phyloP scores from a whole-genome alignment of 2,329 filamentous ascomycete genomes.

The Ceratocystis albifundus region DNA sequence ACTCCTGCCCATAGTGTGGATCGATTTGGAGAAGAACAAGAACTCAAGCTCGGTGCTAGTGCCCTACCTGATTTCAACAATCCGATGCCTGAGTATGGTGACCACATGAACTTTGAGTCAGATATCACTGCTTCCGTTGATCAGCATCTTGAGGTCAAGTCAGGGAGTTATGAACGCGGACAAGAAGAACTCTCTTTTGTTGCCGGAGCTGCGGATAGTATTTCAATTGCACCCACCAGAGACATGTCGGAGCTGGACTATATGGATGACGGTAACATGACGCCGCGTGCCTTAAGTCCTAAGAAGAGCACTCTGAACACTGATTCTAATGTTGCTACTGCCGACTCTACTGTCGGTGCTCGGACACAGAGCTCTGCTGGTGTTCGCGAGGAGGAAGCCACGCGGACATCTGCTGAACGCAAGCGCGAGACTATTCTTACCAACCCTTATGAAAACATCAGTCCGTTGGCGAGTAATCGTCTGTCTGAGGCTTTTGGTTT shows the following conservation, averaged over 20 bases:
- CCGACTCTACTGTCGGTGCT: constrained; percentile 25
- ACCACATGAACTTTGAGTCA: constrained; percentile 50
- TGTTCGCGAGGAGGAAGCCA: constrained; percentile 24
- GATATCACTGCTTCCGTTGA: constrained; percentile 79
- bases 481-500: constrained; percentile 40
- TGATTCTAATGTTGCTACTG: constrained; percentile 44
- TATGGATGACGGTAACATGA: constrained; percentile 34
- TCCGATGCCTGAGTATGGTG: constrained; percentile 67
- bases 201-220: constrained; percentile 20
- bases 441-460: constrained; percentile 55
- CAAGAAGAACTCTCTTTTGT: constrained; percentile 21
- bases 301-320: constrained; percentile 30
- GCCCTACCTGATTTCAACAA: constrained; percentile 57
- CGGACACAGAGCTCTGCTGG: constrained; percentile 30
- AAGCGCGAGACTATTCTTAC: constrained; percentile 56
- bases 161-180: constrained; percentile 25
- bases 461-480: constrained; percentile 47
- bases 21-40: constrained; percentile 36
- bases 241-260: constrained; percentile 7
- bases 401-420: constrained; percentile 44
- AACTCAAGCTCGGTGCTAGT: constrained; percentile 51
- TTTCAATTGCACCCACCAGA: constrained; percentile 16
- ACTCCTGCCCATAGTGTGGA: constrained; percentile 50
- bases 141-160: constrained; percentile 44
- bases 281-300: constrained; percentile 32